phyloP scores from a whole-genome alignment of 1,284 basidiomycete genomes.

The Tetrapyrgos nigripes region DNA sequence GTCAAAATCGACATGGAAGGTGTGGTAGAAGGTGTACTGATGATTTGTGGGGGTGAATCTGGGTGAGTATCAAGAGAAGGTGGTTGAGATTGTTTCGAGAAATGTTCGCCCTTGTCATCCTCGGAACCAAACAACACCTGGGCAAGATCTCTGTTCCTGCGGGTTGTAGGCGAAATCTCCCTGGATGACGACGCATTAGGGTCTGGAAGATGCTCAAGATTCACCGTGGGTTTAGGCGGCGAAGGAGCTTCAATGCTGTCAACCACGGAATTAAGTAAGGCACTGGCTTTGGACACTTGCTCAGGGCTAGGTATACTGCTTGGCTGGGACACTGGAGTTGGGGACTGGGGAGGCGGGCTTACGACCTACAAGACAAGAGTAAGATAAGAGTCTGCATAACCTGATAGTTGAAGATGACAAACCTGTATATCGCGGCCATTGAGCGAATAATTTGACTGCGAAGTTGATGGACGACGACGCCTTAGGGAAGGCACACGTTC shows the following conservation, averaged over 20 bases:
- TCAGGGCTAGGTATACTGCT: constrained; percentile 42
- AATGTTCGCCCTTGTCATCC: constrained; percentile 37
- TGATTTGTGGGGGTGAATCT: not conserved
- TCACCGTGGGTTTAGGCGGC: constrained; percentile 17
- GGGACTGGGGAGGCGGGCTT: constrained; percentile 61
- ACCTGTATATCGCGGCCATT: constrained; percentile 60
- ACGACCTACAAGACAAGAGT: constrained; percentile 49
- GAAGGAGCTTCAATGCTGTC: constrained; percentile 57
- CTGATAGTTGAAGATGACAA: constrained; percentile 32
- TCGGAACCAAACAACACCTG: constrained; percentile 72
- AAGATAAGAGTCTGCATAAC: constrained; percentile 2
- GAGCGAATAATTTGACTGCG: constrained; percentile 74
- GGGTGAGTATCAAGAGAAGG: not conserved
- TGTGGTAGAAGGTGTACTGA: not conserved
- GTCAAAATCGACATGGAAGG: constrained; percentile 16
- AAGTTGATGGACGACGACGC: constrained; percentile 77
- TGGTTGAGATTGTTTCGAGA: not conserved
- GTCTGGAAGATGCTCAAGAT: not conserved
- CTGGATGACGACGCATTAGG: constrained; percentile 28
- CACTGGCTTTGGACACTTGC: constrained; percentile 62
- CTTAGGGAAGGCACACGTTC: constrained; percentile 64
- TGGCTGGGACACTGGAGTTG: constrained; percentile 39
- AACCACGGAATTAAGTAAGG: constrained; percentile 70
- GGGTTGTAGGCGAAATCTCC: constrained; percentile 57
- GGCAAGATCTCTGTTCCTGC: constrained; percentile 73